These are phyloP conservation scores for Mycosphaerella sp. DNA, from an alignment of 2,329 filamentous ascomycete genomes.

Conservation along the genomic window DNA sequence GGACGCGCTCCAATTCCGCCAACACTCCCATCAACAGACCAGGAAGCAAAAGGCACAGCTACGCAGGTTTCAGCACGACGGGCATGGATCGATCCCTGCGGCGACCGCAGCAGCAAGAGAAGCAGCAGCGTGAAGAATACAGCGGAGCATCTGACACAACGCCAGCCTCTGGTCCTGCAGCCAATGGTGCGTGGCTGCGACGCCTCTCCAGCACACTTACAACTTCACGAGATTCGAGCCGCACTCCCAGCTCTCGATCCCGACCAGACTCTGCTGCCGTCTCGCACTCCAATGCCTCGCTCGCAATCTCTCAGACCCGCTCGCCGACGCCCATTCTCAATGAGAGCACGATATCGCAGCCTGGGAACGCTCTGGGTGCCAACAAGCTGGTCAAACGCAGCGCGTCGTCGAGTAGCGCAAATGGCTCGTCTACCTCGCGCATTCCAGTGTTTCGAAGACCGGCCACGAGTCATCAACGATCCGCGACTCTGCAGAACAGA, in stretches of 20 bases:
- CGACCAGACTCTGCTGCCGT: constrained; percentile 61
- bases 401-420: constrained; percentile 49
- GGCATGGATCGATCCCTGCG: constrained; percentile 18
- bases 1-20: constrained; percentile 7
- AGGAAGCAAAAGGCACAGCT: background rate
- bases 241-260: constrained; percentile 55
- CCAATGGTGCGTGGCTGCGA: constrained; percentile 53
- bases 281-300: constrained; percentile 48
- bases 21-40: constrained; percentile 2
- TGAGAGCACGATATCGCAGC: constrained; percentile 24
- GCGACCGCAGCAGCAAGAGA: background rate
- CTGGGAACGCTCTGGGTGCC: constrained; percentile 42
- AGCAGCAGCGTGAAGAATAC: constrained; percentile 6
- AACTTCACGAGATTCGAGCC: constrained; percentile 31
- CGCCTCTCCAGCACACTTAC: constrained; percentile 51
- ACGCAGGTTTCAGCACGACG: constrained; percentile 13
- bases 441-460: constrained; percentile 63
- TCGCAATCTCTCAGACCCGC: constrained; percentile 41
- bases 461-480: constrained; percentile 72
- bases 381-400: constrained; percentile 75
- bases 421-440: constrained; percentile 49
- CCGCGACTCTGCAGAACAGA: constrained; percentile 55
- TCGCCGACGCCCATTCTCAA: constrained; percentile 60
- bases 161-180: constrained; percentile 10
- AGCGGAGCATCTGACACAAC: constrained; percentile 8